Percentiles rank a stretch among this genome's conserved stretches.
Conservation (phyloP, 2,329 filamentous ascomycete genomes). For the Raffaelea albimanens region DNA sequence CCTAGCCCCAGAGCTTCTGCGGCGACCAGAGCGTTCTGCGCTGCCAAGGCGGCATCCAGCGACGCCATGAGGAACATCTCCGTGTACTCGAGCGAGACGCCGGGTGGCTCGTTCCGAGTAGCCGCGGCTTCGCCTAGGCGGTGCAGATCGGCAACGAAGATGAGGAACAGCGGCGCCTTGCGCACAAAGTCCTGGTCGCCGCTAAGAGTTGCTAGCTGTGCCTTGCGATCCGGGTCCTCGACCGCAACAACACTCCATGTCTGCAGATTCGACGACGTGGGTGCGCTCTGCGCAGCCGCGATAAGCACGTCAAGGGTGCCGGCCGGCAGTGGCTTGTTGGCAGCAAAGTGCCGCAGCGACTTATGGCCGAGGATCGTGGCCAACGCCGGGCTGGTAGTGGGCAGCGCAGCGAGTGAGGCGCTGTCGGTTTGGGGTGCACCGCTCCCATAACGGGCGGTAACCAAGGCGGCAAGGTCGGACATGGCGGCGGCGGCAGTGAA, state of each 20-base stretch:
- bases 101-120: constrained; percentile 11
- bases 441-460: neutral
- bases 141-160: constrained; percentile 23
- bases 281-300: constrained; percentile 23
- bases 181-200: constrained; percentile 23
- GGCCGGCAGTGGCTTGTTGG: constrained; percentile 11
- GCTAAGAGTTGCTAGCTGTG: constrained; percentile 17
- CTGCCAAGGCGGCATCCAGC: constrained; percentile 21
- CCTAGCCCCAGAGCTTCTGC: constrained; percentile 22
- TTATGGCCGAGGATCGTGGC: constrained; percentile 19
- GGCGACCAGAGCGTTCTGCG: constrained; percentile 20
- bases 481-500: neutral
- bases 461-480: neutral
- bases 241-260: constrained; percentile 23
- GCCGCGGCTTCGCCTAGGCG: constrained; percentile 18
- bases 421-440: neutral
- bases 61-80: constrained; percentile 24
- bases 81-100: constrained; percentile 18
- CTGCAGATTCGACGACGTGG: constrained; percentile 25
- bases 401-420: neutral
- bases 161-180: constrained; percentile 20
- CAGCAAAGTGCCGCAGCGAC: constrained; percentile 20
- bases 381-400: constrained; percentile 17
- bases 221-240: constrained; percentile 17
- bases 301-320: constrained; percentile 20